Evolutionary conservation across 2,329 filamentous ascomycete species (phyloP).

Genomic region (Colletotrichum musicola): DNA sequence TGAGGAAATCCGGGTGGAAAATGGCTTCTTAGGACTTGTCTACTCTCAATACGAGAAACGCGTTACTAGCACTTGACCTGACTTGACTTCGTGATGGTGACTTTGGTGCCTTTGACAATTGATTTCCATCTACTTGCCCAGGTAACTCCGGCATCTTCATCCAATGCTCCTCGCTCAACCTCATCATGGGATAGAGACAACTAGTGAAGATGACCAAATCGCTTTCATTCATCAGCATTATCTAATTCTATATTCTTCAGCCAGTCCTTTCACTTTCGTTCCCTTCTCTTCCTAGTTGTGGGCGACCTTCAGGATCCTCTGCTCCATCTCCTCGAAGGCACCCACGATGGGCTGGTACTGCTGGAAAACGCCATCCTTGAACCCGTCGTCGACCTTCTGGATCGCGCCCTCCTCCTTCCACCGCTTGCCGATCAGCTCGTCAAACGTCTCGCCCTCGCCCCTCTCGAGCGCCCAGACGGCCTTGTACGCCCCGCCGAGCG

Average conservation of each 20-base stretch:
- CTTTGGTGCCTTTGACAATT: background rate
- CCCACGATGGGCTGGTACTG: conserved; percentile 81
- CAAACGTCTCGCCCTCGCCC: conserved; percentile 79
- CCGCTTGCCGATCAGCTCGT: conserved; percentile 83
- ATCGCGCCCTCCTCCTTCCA: conserved; percentile 91
- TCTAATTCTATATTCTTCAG: conserved; percentile 5
- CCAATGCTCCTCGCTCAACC: too few species aligned
- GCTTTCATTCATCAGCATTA: conserved; percentile 16
- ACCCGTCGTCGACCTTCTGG: conserved; percentile 85
- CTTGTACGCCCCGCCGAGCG: conserved; percentile 94
- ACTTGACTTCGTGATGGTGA: background rate
- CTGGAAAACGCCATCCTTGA: conserved; percentile 79
- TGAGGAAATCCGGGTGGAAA: conserved; percentile 14
- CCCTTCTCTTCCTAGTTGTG: conserved; percentile 42
- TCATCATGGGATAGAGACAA: background rate
- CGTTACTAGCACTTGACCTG: background rate
- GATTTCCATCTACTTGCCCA: background rate
- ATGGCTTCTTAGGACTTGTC: conserved; percentile 20
- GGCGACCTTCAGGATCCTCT: conserved; percentile 66
- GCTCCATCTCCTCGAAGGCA: conserved; percentile 83
- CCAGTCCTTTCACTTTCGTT: too few species aligned
- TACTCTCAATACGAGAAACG: conserved; percentile 2
- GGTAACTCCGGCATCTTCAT: background rate
- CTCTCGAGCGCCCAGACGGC: conserved; percentile 92
- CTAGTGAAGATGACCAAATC: background rate